Evolutionary conservation across 2,329 filamentous ascomycete species (phyloP), one percentile per base, ranked within the genome.

Genomic region (Ophiostoma angusticollis): DNA sequence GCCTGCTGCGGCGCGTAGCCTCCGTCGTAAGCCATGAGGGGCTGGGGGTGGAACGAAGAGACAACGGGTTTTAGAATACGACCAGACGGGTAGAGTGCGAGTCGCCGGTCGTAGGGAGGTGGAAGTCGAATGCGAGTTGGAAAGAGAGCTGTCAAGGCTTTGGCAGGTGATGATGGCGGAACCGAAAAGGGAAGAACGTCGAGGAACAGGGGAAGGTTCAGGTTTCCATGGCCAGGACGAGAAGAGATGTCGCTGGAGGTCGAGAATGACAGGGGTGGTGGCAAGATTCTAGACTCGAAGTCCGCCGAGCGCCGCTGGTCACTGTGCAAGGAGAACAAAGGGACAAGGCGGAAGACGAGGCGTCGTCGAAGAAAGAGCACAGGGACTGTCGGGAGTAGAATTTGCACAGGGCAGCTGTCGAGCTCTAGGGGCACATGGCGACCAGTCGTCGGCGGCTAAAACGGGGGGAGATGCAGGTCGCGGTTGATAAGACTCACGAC

Each of bases 21-120:
- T 44, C 59, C 62, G 45, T 70, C 63, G 50, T 71, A 72, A 32
- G 68, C 65, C 70, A 74, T 74, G 13, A 46, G 47, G 35, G 28
- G 22, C 34, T 18, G 34, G 21, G 39, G 35, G 19, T 25, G 21
- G 11, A 21, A 13, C 3, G n/a, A 13, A 21, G 9, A 21, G 17
- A 22, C 4, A 6, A n/a, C 2, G 11, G 23, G 23, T 24, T 24
- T 24, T 24, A 8, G 14, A 27, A 35, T 17, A n/a, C 16, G 7
- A 18, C 9, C 21, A 25, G 17, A 30, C 18, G 9, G 18, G 11
- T 29, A 13, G 28, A 24, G 14, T 13, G 16, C 18, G 13, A n/a
- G 33, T 32, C 17, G 33, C 5, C 21, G n/a, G 28, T 16, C 29
- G 22, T 28, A 13, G 13, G 23, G 28, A 31, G 25, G 16, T 25